A percentile compares a stretch with the other conserved stretches of the same genome.
Evolutionary conservation across 2,329 filamentous ascomycete genomes (phyloP).

Genomic region (Metarhizium guizhouense): DNA sequence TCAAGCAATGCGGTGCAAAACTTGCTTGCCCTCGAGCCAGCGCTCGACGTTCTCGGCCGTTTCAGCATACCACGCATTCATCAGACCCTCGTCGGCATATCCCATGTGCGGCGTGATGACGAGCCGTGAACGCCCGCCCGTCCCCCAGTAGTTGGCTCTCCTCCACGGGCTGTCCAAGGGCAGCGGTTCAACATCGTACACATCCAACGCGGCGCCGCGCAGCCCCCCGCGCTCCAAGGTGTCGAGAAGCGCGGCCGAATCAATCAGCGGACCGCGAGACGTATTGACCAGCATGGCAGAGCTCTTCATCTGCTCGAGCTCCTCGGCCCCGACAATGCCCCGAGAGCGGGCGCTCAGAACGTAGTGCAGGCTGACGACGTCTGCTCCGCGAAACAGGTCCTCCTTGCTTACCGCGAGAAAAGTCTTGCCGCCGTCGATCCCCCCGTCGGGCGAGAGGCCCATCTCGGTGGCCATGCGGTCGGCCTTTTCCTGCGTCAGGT

Average conservation of each 20-base stretch:
- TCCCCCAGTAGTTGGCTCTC: constrained; percentile 49
- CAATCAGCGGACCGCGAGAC: constrained; percentile 58
- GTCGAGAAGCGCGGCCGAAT: constrained; percentile 54
- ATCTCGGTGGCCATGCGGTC: constrained; percentile 43
- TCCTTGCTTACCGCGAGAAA: constrained; percentile 52
- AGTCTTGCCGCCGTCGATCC: constrained; percentile 28
- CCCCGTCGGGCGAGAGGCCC: constrained; percentile 38
- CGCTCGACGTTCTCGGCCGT: constrained; percentile 52
- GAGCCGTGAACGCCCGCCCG: constrained; percentile 48
- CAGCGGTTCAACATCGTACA: constrained; percentile 65
- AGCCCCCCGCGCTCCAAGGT: constrained; percentile 45
- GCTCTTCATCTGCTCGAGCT: constrained; percentile 53
- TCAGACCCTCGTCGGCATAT: constrained; percentile 58
- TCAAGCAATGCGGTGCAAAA: constrained; percentile 8
- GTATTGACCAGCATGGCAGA: constrained; percentile 62
- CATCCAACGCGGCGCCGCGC: constrained; percentile 60
- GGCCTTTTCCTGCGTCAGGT: constrained; percentile 53
- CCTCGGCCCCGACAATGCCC: constrained; percentile 46
- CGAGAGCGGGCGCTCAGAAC: constrained; percentile 55
- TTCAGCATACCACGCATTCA: constrained; percentile 59
- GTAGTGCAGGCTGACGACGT: constrained; percentile 61
- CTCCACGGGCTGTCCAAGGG: constrained; percentile 58
- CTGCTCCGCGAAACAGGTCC: constrained; percentile 50
- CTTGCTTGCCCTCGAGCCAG: constrained; percentile 27
- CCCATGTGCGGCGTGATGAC: constrained; percentile 66